phyloP scores from a whole-genome alignment of 1,139 yeast genomes.

The Scheffersomyces segobiensis region DNA sequence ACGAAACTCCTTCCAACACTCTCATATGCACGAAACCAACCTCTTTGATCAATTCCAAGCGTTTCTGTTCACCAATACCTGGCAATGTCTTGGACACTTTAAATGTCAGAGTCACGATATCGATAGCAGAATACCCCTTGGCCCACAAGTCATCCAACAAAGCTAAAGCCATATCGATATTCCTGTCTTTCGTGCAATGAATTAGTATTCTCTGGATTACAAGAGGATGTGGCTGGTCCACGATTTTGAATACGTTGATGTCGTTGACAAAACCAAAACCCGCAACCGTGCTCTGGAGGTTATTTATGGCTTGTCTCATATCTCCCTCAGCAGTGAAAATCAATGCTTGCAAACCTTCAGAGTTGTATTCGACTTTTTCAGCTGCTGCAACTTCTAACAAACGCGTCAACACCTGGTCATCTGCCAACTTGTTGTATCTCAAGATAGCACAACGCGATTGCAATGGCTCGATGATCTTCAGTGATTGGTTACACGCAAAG shows the following conservation, averaged over 20 bases:
- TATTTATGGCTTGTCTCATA: slow-evolving; percentile 97
- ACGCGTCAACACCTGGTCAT: slow-evolving; percentile 80
- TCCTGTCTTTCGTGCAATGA: slow-evolving; percentile 47
- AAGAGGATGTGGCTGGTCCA: slow-evolving; percentile 95
- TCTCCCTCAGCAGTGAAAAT: slow-evolving; percentile 98
- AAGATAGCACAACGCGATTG: slow-evolving; percentile 96
- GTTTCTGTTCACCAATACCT: slow-evolving; percentile 61
- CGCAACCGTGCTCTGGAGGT: slow-evolving; percentile 88
- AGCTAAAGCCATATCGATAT: slow-evolving; percentile 68
- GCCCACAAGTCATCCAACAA: slow-evolving; percentile 73
- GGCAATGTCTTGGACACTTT: slow-evolving; percentile 78
- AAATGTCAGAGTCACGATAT: slow-evolving; percentile 87
- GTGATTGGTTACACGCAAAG: slow-evolving; percentile 93
- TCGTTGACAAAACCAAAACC: slow-evolving; percentile 91
- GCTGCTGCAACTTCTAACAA: slow-evolving; percentile 67
- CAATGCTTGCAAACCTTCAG: slow-evolving; percentile 91
- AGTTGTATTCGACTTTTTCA: slow-evolving; percentile 77
- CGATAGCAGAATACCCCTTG: slow-evolving; percentile 92
- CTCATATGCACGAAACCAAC: slow-evolving; percentile 92
- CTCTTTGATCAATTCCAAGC: slow-evolving; percentile 77
- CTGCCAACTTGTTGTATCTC: slow-evolving; percentile 77
- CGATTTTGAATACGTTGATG: slow-evolving; percentile 90
- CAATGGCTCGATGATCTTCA: slow-evolving; percentile 92
- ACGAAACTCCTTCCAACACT: slow-evolving; percentile 88
- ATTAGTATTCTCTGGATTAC: slow-evolving; percentile 73